Evolutionary conservation across 2,329 filamentous ascomycete genomes (phyloP), one percentile per base, ranked within the genome.

Genomic region (Penicillium sclerotiorum): DNA sequence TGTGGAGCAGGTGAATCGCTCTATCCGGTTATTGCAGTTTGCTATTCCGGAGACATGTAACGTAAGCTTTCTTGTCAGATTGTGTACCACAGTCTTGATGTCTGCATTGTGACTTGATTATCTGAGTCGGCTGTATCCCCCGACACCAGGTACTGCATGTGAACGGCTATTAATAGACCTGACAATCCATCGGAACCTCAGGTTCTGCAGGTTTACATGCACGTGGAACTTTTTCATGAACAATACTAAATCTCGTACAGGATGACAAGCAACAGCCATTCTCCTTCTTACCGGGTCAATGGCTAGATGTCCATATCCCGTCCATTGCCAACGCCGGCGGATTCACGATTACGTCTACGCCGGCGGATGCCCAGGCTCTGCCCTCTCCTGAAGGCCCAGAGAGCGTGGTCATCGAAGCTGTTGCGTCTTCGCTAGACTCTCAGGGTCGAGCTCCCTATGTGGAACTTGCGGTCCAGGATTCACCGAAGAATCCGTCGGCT

Each of bases 341-440:
- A 50, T 96, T 95, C 76, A 95, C 90, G 35, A 88, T 95, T 56
- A 93, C 90, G 6, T 94, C 89, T 1, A 75, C 87, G 0, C 90
- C 90, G 0, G 80, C 78, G 35, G 73, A 78, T 47, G 79, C 82
- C 3, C 53, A 69, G 66, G 40, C 58, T 9, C 59, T 68, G n/a
- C 63, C 64, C 9, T 58, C 57, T 17, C 58, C 62, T 8, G 59
- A 61, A 21, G 41, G 53, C 39, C 43, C 50, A 30, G 55, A 59
- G 17, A 38, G 59, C 15, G 43, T 50, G 15, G 38, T 56, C 8
- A 52, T 46, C 8, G 63, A 66, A 13, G 55, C 60, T 17, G 47
- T 55, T 3, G 55, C 49, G 2, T 55, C 62, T 8, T 53, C 60
- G 3, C 45, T 64, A 8, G 50, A 62, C 11, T 49, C 60, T 3